These are phyloP conservation scores for Gremmenia infestans DNA, from an alignment of 2,329 filamentous ascomycete genomes.

Conservation along the genomic window DNA sequence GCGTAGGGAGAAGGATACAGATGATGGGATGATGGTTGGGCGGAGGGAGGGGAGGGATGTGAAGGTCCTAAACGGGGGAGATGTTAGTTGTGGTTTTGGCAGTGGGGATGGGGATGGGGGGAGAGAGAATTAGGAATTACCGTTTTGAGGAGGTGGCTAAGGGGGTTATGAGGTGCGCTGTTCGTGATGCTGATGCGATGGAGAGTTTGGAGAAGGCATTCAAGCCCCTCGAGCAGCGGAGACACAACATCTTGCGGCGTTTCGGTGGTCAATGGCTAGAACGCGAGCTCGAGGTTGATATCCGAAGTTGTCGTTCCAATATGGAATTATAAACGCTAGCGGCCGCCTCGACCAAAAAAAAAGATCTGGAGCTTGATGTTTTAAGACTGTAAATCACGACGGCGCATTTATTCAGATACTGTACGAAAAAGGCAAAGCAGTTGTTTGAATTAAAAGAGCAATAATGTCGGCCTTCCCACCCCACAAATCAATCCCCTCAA, in stretches of 20 bases:
- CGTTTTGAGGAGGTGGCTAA: slow-evolving; percentile 9
- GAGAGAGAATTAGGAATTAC: slow-evolving; percentile 8
- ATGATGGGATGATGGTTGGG: slow-evolving; percentile 23
- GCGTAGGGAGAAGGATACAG: slow-evolving; percentile 4
- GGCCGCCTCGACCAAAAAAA: slow-evolving; percentile 3
- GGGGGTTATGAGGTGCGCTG: slow-evolving; percentile 8
- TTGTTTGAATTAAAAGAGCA: neutral
- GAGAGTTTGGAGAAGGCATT: slow-evolving; percentile 12
- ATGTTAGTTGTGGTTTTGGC: neutral
- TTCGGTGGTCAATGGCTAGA: neutral
- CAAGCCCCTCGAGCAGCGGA: slow-evolving; percentile 24
- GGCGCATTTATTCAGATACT: neutral
- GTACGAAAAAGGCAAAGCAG: neutral
- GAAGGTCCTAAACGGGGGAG: slow-evolving; percentile 24
- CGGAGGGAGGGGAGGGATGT: slow-evolving; percentile 27
- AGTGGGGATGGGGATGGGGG: neutral
- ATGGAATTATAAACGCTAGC: slow-evolving; percentile 13
- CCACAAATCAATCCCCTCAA: slow-evolving; percentile 21
- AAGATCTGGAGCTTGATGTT: neutral
- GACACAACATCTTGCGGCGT: slow-evolving; percentile 26
- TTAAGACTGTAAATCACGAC: too few relatives aligned
- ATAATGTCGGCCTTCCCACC: slow-evolving; percentile 32
- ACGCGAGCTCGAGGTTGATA: slow-evolving; percentile 1
- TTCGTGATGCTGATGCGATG: slow-evolving; percentile 8
- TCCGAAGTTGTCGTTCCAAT: neutral